Base-by-base conservation (phyloP, 1,139 yeast genomes). In the Saccharomycopsis hybrid region DNA sequence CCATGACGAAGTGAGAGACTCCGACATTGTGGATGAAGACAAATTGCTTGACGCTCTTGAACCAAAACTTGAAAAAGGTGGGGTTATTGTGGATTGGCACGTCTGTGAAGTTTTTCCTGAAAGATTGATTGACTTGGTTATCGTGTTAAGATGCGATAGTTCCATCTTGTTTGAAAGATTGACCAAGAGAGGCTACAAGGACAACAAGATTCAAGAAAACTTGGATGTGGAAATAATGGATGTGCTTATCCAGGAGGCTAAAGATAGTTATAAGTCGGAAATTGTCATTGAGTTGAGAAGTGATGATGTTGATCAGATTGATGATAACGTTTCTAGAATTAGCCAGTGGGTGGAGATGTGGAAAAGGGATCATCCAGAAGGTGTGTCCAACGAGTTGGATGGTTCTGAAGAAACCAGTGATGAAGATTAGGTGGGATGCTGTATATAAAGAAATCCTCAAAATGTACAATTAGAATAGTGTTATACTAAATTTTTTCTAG, bases 161-260 rank as follows among this genome's bases (percentile, higher is more conserved):
- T 70, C 81, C 4, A 64, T 73, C 1, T 74, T 94, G 40, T 85
- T 76, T 63, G 96, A 88, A 54, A 73, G 99, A 58, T 72, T 92
- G 58, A 72, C 73, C 57, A 77, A 77, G 55, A 74, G 95, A 64
- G 85, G 82, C 4, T 92, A 92, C 64, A 78, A 82, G 50, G 85
- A 87, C 55, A 72, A 75, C 56, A 92, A 92, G 68, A 77, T 92
- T 54, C 86, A 85, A 54, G 99, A 94, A 63, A 92, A 92, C 63
- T 71, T 94, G 50, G 97, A 92, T 64, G 95, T 96, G 55, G 99
- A 92, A 65, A 92, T 94, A 57, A 94, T 92, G 98, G 92, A 90
- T 59, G 88, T 92, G 28, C 77, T 94, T 28, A 68, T 83, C 46
- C 85, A 83, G 58, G 98, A 94, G 59, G 98, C 98, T 0, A 70